A percentile compares a stretch with the other conserved stretches of the same genome.
These are phyloP conservation scores for Colletotrichum phormii DNA, from an alignment of 2,329 filamentous ascomycete species.

Conservation along the genomic window DNA sequence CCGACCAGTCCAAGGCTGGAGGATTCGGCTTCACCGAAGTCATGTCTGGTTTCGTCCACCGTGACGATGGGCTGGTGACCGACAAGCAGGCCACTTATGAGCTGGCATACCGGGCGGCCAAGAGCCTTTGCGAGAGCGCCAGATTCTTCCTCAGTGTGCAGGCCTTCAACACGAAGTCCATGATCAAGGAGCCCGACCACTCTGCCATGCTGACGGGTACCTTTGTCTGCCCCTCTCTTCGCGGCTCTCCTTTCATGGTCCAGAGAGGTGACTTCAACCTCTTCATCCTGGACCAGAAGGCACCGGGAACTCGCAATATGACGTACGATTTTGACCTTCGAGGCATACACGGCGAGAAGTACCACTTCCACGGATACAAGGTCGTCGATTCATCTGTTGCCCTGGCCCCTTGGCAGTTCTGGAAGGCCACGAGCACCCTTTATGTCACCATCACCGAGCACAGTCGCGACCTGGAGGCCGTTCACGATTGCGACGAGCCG, in stretches of 20 bases:
- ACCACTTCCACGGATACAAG: constrained; percentile 73
- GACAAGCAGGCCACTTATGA: constrained; percentile 65
- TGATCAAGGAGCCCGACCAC: constrained; percentile 61
- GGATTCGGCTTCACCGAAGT: constrained; percentile 73
- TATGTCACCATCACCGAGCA: constrained; percentile 68
- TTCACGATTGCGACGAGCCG: constrained; percentile 49
- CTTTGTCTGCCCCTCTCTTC: constrained; percentile 65
- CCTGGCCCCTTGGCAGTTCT: constrained; percentile 66
- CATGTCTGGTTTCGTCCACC: constrained; percentile 71
- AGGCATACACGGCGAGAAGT: constrained; percentile 61
- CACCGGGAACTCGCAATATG: constrained; percentile 68
- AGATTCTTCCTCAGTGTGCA: constrained; percentile 70
- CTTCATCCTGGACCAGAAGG: constrained; percentile 63
- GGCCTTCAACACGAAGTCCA: constrained; percentile 62
- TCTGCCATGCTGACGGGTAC: constrained; percentile 68
- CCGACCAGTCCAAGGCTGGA: constrained; percentile 55
- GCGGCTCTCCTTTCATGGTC: constrained; percentile 71
- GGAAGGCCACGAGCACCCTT: constrained; percentile 71
- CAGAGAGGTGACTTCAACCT: constrained; percentile 68
- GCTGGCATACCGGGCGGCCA: constrained; percentile 62
- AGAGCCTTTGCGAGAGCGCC: constrained; percentile 65
- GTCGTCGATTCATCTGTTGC: constrained; percentile 70
- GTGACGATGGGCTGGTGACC: constrained; percentile 51
- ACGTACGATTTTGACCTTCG: constrained; percentile 72
- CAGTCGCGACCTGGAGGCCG: constrained; percentile 40